Evolutionary conservation across 129 eudicot genomes (phyloP).

Genomic region (Rutidosis leptorrhynchoides): DNA sequence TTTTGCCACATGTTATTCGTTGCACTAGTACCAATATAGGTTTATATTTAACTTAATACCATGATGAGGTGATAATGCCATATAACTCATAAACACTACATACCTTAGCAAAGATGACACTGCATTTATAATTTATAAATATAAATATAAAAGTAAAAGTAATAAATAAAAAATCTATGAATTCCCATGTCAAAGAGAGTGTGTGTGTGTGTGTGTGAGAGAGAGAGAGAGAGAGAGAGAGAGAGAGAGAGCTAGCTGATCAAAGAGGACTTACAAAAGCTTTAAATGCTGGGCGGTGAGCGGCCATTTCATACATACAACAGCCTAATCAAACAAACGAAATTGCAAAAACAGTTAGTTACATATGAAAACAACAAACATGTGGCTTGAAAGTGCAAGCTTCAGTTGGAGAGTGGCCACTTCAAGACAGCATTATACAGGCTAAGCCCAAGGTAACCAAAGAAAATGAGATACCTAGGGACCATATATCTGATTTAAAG

Average conservation of each 20-base stretch:
- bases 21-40: constrained; percentile 10
- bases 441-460: constrained; percentile 4
- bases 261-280: constrained; percentile 76
- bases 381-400: constrained; percentile 7
- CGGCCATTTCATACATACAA: constrained; percentile 99
- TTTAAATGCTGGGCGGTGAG: constrained; percentile 98
- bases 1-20: neutral
- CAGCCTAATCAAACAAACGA: constrained; percentile 55
- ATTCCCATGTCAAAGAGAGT: too few relatives aligned
- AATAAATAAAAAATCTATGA: neutral
- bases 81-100: neutral
- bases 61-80: constrained; percentile 12
- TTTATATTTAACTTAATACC: constrained; percentile 10
- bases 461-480: constrained; percentile 62
- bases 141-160: neutral
- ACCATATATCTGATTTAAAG: constrained; percentile 97
- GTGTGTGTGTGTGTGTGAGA: too few relatives aligned
- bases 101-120: neutral
- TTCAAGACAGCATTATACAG: neutral
- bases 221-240: constrained; percentile 14
- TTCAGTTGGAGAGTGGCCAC: neutral
- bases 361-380: constrained; percentile 11
- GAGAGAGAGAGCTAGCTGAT: constrained; percentile 14
- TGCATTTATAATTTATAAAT: too few relatives aligned
- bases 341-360: neutral